These are phyloP conservation scores for Prosopis cineraria DNA, from an alignment of 306 rosid species.

Conservation along the genomic window DNA sequence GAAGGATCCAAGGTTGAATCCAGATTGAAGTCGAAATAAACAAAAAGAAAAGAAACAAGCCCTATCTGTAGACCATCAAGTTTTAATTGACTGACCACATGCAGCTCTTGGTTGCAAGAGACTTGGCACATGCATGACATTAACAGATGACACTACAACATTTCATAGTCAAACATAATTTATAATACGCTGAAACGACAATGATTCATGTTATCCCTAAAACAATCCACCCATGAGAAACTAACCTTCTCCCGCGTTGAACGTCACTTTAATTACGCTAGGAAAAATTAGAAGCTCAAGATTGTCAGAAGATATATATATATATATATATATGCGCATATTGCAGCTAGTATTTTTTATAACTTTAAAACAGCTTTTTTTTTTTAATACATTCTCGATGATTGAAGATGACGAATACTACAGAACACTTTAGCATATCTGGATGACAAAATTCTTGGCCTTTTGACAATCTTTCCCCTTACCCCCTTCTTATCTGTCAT, in stretches of 20 bases:
- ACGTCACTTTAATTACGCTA: neutral
- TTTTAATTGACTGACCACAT: neutral
- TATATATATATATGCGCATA: neutral
- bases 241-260: neutral
- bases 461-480: conserved; percentile 8
- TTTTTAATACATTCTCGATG: conserved; percentile 35
- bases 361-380: conserved; percentile 27
- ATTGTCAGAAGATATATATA: neutral
- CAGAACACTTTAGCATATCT: conserved; percentile 38
- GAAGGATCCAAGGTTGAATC: neutral
- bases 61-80: neutral
- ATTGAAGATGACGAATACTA: conserved; percentile 44
- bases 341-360: conserved; percentile 28
- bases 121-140: neutral
- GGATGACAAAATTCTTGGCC: conserved; percentile 68
- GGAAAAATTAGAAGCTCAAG: conserved; percentile 19
- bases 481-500: conserved; percentile 31
- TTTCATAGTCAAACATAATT: conserved; percentile 14
- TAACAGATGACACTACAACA: neutral
- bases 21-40: neutral
- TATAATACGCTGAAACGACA: conserved; percentile 25
- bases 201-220: neutral
- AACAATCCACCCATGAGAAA: neutral
- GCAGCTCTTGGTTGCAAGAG: neutral
- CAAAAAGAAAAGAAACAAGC: neutral